Conservation (phyloP, 805 yeast genomes). For the Debaryomyces prosopidis region DNA sequence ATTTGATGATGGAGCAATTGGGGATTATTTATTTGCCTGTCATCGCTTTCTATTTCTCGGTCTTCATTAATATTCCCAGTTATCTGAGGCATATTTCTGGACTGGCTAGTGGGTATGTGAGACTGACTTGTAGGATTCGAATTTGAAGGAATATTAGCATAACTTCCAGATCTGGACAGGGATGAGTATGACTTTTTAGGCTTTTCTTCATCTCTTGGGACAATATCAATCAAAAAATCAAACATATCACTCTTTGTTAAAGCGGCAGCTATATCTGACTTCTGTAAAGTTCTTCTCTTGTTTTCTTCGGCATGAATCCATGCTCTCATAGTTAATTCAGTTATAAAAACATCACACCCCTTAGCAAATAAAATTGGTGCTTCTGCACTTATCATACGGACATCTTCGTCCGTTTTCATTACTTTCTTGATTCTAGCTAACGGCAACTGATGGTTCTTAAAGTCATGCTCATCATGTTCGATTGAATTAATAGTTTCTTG, state of each 20-base stretch:
- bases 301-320: conserved; percentile 99
- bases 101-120: conserved; percentile 1
- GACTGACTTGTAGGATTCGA: conserved; percentile 1
- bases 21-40: neutral
- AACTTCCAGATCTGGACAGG: conserved; percentile 22
- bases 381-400: conserved; percentile 96
- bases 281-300: conserved; percentile 91
- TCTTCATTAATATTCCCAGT: neutral
- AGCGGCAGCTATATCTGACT: conserved; percentile 93
- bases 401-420: conserved; percentile 97
- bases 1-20: conserved; percentile 17
- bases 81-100: conserved; percentile 5
- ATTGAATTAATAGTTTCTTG: conserved; percentile 91
- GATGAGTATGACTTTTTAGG: conserved; percentile 39
- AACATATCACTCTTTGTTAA: conserved; percentile 94
- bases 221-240: conserved; percentile 94
- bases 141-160: conserved; percentile 9
- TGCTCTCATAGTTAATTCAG: conserved; percentile 97
- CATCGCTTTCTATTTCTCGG: neutral
- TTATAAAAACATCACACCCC: conserved; percentile 95
- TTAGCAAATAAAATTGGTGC: conserved; percentile 97
- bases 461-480: conserved; percentile 86
- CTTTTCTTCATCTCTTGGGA: conserved; percentile 83
- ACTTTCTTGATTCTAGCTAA: conserved; percentile 95
- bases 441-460: conserved; percentile 92